Percentiles rank a stretch among this genome's conserved stretches.
These are phyloP conservation scores for Aspergillus neotritici DNA, from an alignment of 2,329 filamentous ascomycete species.

Conservation along the genomic window DNA sequence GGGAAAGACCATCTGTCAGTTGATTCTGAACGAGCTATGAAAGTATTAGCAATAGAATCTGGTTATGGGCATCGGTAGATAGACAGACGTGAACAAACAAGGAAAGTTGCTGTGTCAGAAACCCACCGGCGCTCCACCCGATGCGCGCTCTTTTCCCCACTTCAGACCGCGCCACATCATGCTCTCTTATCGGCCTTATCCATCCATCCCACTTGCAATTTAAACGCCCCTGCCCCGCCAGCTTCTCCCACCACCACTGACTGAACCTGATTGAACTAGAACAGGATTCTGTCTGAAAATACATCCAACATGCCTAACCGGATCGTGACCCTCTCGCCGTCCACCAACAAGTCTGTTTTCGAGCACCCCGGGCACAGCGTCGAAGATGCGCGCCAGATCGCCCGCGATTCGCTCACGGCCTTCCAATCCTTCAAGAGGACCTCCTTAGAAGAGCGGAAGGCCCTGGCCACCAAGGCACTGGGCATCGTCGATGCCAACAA, in stretches of 20 bases:
- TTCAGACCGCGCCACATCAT: too few relatives aligned
- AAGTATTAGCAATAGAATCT: too few relatives aligned
- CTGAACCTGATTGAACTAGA: too few relatives aligned
- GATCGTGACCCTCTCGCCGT: conserved; percentile 70
- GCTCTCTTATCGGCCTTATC: too few relatives aligned
- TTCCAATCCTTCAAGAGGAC: conserved; percentile 60
- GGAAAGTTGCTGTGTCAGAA: too few relatives aligned
- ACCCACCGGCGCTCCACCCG: too few relatives aligned
- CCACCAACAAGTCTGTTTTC: conserved; percentile 76
- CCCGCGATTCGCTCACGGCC: conserved; percentile 23
- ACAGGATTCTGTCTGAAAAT: too few relatives aligned
- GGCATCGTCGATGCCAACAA: conserved; percentile 62
- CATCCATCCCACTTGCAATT: too few relatives aligned
- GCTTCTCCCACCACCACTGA: too few relatives aligned
- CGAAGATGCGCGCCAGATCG: conserved; percentile 19
- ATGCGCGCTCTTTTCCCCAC: too few relatives aligned
- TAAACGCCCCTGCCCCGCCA: too few relatives aligned
- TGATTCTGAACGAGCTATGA: conserved; percentile 8
- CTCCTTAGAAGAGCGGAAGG: conserved; percentile 64
- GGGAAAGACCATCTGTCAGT: conserved; percentile 14
- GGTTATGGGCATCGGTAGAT: not conserved
- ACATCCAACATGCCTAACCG: conserved; percentile 20
- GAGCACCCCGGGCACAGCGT: conserved; percentile 62
- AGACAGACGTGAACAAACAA: not conserved
- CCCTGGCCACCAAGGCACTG: conserved; percentile 74